Conservation (phyloP, 179 eudicot species). For the Nepenthes alata region DNA sequence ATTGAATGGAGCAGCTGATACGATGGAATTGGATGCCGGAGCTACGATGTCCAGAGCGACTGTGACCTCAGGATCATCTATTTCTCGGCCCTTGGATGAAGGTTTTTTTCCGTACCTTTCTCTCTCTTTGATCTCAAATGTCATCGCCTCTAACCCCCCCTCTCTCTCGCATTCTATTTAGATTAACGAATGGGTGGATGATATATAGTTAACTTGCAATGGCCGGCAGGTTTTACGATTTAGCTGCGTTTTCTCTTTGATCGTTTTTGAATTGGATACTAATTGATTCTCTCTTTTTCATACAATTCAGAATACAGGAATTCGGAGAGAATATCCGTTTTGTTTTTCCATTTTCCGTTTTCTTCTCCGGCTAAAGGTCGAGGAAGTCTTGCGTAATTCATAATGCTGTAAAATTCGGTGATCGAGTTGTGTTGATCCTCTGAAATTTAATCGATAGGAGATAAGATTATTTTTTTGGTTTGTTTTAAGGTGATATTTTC, state of each 20-base stretch:
- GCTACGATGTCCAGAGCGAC: conserved; percentile 20
- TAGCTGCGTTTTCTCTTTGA: not conserved
- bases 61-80: conserved; percentile 24
- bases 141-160: not conserved
- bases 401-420: not conserved
- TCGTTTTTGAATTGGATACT: not conserved
- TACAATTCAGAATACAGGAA: too few relatives aligned
- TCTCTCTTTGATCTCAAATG: not conserved
- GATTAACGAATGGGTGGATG: not conserved
- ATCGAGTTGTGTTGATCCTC: too few relatives aligned
- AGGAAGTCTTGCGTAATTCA: too few relatives aligned
- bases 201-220: not conserved
- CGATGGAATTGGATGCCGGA: conserved; percentile 7
- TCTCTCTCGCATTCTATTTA: not conserved
- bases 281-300: too few relatives aligned
- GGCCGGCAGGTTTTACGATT: not conserved
- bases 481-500: too few relatives aligned
- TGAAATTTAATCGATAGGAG: too few relatives aligned
- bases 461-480: too few relatives aligned
- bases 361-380: too few relatives aligned
- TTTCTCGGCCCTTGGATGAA: conserved; percentile 23
- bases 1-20: conserved; percentile 2
- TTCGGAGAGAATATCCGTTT: too few relatives aligned
- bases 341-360: too few relatives aligned
- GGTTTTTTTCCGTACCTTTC: conserved; percentile 13